These are phyloP conservation scores for Yamadazyma dushanensis DNA, from an alignment of 1,139 yeast species.

Conservation along the genomic window DNA sequence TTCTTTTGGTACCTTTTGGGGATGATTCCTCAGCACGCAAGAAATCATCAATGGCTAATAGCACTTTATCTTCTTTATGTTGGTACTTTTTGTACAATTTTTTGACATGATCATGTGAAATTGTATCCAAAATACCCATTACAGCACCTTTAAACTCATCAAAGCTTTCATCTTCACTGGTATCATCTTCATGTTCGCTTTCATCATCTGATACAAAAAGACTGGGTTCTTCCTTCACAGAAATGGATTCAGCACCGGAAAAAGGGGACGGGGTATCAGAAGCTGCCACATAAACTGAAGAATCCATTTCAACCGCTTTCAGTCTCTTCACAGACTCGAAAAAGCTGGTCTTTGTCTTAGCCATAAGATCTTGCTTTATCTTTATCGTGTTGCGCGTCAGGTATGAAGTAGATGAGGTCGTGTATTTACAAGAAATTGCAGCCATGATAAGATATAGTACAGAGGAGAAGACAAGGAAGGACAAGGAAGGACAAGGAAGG, in stretches of 20 bases:
- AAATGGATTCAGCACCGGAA: background rate
- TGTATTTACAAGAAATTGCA: background rate
- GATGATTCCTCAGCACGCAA: conserved; percentile 17
- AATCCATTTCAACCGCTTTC: background rate
- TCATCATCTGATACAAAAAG: conserved; percentile 14
- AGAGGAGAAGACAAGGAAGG: too few species aligned
- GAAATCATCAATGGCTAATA: conserved; percentile 31
- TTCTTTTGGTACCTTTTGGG: conserved; percentile 5
- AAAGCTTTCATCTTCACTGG: background rate
- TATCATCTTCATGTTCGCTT: background rate
- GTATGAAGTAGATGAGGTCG: background rate
- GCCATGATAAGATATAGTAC: too few species aligned
- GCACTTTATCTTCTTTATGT: conserved; percentile 23
- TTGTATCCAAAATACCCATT: conserved; percentile 2
- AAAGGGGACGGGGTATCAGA: background rate
- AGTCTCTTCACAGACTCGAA: conserved; percentile 3
- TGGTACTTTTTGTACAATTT: conserved; percentile 25
- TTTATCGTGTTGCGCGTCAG: conserved; percentile 2
- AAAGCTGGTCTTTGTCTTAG: conserved; percentile 7
- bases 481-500: too few species aligned
- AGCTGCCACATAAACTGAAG: background rate
- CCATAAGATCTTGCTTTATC: background rate
- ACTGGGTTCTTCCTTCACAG: conserved; percentile 2
- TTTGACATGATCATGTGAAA: conserved; percentile 8
- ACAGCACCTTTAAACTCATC: conserved; percentile 4